phyloP scores from a whole-genome alignment of 768 basidiomycete genomes.

The Termitomyces sp. region DNA sequence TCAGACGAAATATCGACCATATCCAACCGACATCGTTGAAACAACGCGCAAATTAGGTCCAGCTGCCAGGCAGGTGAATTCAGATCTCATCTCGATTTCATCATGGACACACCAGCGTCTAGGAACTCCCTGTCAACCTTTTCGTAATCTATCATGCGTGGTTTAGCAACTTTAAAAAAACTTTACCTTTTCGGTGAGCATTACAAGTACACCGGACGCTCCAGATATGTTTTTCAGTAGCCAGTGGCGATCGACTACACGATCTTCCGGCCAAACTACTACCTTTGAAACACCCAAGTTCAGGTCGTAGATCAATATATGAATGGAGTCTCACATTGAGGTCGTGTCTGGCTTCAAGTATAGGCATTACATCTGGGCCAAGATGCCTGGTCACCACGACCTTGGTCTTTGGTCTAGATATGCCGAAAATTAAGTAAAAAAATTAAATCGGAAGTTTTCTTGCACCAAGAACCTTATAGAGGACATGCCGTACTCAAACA shows the following conservation, averaged over 20 bases:
- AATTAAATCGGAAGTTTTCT: not conserved
- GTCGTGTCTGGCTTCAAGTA: conserved; percentile 42
- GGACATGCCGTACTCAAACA: not conserved
- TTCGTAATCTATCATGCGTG: not conserved
- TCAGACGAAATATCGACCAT: conserved; percentile 40
- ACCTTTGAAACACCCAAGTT: conserved; percentile 1
- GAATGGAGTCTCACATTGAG: conserved; percentile 39
- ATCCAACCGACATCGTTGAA: conserved; percentile 91
- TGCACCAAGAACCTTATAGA: not conserved
- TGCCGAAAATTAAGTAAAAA: not conserved
- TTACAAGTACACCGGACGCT: conserved; percentile 55
- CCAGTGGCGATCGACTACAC: conserved; percentile 59
- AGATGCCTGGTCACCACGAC: conserved; percentile 58
- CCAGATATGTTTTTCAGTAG: conserved; percentile 67
- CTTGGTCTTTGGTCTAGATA: conserved; percentile 18
- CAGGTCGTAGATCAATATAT: conserved; percentile 23
- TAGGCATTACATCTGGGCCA: conserved; percentile 58
- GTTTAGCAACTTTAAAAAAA: not conserved
- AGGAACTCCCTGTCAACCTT: conserved; percentile 74
- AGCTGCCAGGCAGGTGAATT: conserved; percentile 33
- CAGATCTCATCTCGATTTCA: not conserved
- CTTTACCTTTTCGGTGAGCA: conserved; percentile 66
- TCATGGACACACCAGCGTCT: conserved; percentile 37
- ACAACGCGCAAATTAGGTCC: conserved; percentile 74
- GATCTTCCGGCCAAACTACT: conserved; percentile 43